These are phyloP conservation scores for Lactarius pseudohatsudake DNA, from an alignment of 768 basidiomycete species.

Conservation along the genomic window DNA sequence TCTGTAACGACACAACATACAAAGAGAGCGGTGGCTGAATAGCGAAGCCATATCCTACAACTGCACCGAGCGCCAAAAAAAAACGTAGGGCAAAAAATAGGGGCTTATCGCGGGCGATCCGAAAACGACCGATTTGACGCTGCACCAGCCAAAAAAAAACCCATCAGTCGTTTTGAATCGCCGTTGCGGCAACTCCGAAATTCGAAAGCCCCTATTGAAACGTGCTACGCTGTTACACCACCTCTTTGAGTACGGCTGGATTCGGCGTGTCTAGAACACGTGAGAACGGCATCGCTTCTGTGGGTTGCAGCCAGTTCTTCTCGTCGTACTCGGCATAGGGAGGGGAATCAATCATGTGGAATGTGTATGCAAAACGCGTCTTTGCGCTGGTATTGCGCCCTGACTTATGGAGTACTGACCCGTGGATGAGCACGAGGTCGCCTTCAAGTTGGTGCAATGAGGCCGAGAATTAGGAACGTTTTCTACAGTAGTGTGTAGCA, in stretches of 20 bases:
- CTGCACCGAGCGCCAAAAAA: background rate
- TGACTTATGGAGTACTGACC: slow-evolving; percentile 88
- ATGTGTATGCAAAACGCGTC: slow-evolving; percentile 92
- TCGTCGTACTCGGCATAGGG: slow-evolving; percentile 74
- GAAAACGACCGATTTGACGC: too few species aligned
- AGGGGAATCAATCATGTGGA: slow-evolving; percentile 87
- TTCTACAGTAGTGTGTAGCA: background rate
- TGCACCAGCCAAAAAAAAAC: too few species aligned
- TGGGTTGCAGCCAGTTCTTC: slow-evolving; percentile 96
- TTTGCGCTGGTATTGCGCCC: slow-evolving; percentile 78
- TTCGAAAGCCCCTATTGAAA: background rate
- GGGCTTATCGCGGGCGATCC: too few species aligned
- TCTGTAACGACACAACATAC: background rate
- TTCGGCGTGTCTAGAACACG: slow-evolving; percentile 46
- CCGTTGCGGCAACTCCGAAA: too few species aligned
- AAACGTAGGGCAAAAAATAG: too few species aligned
- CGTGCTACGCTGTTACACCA: slow-evolving; percentile 12
- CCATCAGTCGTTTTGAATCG: too few species aligned
- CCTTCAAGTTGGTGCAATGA: slow-evolving; percentile 44
- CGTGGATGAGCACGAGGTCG: slow-evolving; percentile 92
- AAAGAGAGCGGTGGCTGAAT: background rate
- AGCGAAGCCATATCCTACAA: background rate
- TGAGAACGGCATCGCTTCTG: slow-evolving; percentile 77
- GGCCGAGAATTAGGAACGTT: background rate
- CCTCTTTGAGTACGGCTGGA: slow-evolving; percentile 27